A percentile compares a stretch with the other conserved stretches of the same genome.
Evolutionary conservation across 768 basidiomycete genomes (phyloP).

Genomic region (Serpula lacrymans): DNA sequence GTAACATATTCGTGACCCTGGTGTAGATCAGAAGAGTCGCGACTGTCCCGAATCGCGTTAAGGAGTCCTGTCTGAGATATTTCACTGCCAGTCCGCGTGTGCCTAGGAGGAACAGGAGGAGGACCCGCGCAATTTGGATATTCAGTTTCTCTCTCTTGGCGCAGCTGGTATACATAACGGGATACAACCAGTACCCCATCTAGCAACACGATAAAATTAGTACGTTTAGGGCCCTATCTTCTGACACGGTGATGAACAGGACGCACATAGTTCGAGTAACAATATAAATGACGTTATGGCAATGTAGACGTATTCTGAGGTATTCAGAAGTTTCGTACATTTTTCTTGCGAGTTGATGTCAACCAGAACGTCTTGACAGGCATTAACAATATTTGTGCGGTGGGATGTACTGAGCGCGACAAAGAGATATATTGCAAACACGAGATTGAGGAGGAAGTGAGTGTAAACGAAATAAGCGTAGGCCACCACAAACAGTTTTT

Average conservation of each 20-base stretch:
- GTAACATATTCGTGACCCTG: too few relatives aligned
- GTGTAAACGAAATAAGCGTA: conserved; percentile 56
- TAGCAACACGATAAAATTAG: conserved; percentile 18
- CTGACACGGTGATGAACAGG: background rate
- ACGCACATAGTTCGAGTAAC: conserved; percentile 56
- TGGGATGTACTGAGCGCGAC: conserved; percentile 46
- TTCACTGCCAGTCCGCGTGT: conserved; percentile 20
- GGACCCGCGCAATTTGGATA: too few relatives aligned
- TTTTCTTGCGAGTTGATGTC: conserved; percentile 38
- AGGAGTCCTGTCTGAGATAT: too few relatives aligned
- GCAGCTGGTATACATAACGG: conserved; percentile 51
- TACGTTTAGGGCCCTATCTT: too few relatives aligned
- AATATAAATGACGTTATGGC: conserved; percentile 43
- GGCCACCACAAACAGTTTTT: conserved; percentile 54
- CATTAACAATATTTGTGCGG: conserved; percentile 35
- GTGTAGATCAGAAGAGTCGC: too few relatives aligned
- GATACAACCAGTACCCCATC: conserved; percentile 53
- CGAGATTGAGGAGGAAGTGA: conserved; percentile 55
- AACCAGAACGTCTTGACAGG: conserved; percentile 45
- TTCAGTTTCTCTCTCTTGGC: too few relatives aligned
- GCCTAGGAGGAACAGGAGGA: conserved; percentile 10
- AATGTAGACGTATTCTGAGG: conserved; percentile 45
- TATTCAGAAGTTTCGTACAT: conserved; percentile 40
- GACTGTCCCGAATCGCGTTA: too few relatives aligned
- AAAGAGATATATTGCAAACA: conserved; percentile 49